Percentiles rank a stretch among this genome's conserved stretches.
Evolutionary conservation across 768 basidiomycete species (phyloP).

Genomic region (Russula griseocarnosa): DNA sequence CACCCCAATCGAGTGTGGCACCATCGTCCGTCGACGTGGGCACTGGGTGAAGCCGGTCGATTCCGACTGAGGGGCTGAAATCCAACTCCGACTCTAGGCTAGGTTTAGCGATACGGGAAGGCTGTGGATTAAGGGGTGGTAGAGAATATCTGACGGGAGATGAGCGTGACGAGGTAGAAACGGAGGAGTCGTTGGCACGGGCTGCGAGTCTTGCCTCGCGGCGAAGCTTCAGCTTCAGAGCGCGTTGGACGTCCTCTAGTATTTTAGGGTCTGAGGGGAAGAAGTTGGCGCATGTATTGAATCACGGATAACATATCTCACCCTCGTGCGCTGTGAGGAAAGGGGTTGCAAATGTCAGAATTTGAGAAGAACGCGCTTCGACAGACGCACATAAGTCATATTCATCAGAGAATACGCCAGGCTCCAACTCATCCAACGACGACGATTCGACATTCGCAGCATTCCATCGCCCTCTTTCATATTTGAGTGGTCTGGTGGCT

Average conservation of each 20-base stretch:
- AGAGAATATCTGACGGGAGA: slow-evolving; percentile 28
- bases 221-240: slow-evolving; percentile 66
- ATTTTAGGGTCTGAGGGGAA: slow-evolving; percentile 62
- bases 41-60: slow-evolving; percentile 53
- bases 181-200: slow-evolving; percentile 27
- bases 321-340: slow-evolving; percentile 65
- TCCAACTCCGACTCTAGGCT: slow-evolving; percentile 51
- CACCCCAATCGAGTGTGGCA: slow-evolving; percentile 70
- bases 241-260: slow-evolving; percentile 74
- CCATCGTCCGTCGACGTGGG: slow-evolving; percentile 68
- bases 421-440: slow-evolving; percentile 27
- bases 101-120: slow-evolving; percentile 22
- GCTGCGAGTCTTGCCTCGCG: slow-evolving; percentile 58
- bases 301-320: slow-evolving; percentile 34
- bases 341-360: slow-evolving; percentile 12
- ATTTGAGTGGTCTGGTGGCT: slow-evolving; percentile 9
- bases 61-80: slow-evolving; percentile 61
- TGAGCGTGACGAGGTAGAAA: slow-evolving; percentile 31
- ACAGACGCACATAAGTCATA: slow-evolving; percentile 67
- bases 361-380: not conserved
- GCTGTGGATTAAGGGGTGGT: slow-evolving; percentile 35
- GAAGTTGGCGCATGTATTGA: slow-evolving; percentile 23
- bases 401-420: slow-evolving; percentile 58
- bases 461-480: slow-evolving; percentile 22
- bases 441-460: slow-evolving; percentile 13